phyloP scores from a whole-genome alignment of 345 rosid genomes.

The Corchorus capsularis region DNA sequence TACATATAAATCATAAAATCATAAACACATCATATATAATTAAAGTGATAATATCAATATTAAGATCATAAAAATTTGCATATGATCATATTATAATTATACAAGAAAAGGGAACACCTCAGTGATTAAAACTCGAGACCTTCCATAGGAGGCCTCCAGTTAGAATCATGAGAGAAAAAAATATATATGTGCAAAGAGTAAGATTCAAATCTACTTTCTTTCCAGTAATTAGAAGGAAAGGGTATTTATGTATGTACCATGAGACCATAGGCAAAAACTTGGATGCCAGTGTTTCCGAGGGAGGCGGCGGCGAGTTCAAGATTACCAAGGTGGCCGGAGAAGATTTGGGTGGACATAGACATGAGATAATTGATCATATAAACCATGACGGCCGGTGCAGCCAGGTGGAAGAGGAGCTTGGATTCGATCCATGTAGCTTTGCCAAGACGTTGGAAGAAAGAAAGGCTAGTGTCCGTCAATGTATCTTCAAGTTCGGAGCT shows the following conservation, averaged over 20 bases:
- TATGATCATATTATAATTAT: too few species aligned
- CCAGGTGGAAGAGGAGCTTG: slow-evolving; percentile 43
- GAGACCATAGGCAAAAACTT: slow-evolving; percentile 49
- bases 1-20: not conserved
- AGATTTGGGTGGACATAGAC: slow-evolving; percentile 60
- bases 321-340: slow-evolving; percentile 58
- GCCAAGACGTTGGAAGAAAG: slow-evolving; percentile 23
- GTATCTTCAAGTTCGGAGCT: slow-evolving; percentile 34
- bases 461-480: slow-evolving; percentile 22
- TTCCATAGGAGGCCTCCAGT: too few species aligned
- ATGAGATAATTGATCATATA: slow-evolving; percentile 49
- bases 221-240: too few species aligned
- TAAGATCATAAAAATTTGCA: not conserved
- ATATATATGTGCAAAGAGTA: too few species aligned
- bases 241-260: slow-evolving; percentile 31
- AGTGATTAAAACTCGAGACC: too few species aligned
- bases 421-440: slow-evolving; percentile 45
- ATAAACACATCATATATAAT: not conserved
- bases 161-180: too few species aligned
- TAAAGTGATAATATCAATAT: not conserved
- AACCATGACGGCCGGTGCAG: slow-evolving; percentile 50
- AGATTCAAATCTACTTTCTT: too few species aligned
- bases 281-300: slow-evolving; percentile 60
- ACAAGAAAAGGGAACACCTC: too few species aligned
- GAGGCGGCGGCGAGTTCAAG: slow-evolving; percentile 60